Evolutionary conservation across 2,329 filamentous ascomycete genomes (phyloP), one percentile per base, ranked within the genome.

Genomic region (Trichoderma atrobrunneum): DNA sequence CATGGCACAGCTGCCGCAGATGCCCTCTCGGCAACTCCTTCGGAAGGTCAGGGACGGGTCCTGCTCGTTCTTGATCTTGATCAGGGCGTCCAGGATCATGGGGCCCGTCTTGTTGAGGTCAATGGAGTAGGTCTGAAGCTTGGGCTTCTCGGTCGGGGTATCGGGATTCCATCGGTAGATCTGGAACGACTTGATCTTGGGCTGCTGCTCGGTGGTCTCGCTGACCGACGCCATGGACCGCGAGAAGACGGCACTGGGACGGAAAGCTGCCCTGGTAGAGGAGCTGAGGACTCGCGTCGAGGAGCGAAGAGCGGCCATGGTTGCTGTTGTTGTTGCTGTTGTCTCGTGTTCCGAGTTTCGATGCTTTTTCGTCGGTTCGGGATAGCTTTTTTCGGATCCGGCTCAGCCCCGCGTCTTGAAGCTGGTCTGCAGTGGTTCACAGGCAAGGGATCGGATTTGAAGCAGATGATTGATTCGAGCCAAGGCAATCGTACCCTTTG

Each of bases 161-260:
- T 98, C 96, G 74, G 96, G 96, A 82, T 97, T 97, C 96, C 96
- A 99, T 82, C 96, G 91, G 90, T 99, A 99, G 87, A 99, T 92
- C 84, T 97, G 92, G 90, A 99, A 99, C 66, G 92, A 94, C 91
- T 98, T 98, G 85, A 93, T 90, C 78, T 86, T 87, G 71, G 92
- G 87, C 72, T 89, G 84, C 64, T 89, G 84, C 64, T 89, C 88
- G 63, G 89, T 87, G 43, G 89, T 87, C 81, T 91, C 82, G 79
- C 84, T 85, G 75, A 88, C 83, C 3, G 87, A 84, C 70, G 87
- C 87, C 84, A 89, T 87, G 73, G 85, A 84, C 74, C 87, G 86
- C 65, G 83, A 77, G 75, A 85, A 83, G 77, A 84, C 80, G 74
- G 82, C 82, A 63, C 80, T 78, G 75, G 82, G 80, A 78, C 81